Evolutionary conservation across 495 filamentous ascomycete species (phyloP).

Genomic region (Aspergillus campestris): DNA sequence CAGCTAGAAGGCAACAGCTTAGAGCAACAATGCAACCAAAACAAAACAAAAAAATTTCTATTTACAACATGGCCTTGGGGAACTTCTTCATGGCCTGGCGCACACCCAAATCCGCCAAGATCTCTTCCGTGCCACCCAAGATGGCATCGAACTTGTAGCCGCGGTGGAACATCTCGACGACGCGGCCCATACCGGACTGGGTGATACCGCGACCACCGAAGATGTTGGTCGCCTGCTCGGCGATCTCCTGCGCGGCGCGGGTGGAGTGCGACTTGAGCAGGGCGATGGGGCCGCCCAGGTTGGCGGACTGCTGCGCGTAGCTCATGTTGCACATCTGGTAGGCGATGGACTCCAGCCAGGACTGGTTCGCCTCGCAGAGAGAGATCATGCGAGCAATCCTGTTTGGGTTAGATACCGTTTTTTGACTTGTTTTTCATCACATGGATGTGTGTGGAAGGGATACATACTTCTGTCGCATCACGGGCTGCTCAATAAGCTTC

Average conservation of each 20-base stretch:
- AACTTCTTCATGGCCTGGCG: slow-evolving; percentile 74
- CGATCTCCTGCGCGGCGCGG: slow-evolving; percentile 69
- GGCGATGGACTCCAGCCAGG: slow-evolving; percentile 76
- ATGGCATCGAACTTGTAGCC: slow-evolving; percentile 90
- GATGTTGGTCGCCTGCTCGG: slow-evolving; percentile 76
- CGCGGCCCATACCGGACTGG: slow-evolving; percentile 71
- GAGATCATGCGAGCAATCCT: slow-evolving; percentile 81
- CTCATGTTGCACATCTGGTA: slow-evolving; percentile 86
- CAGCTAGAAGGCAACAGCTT: neutral
- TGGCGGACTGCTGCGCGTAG: slow-evolving; percentile 66
- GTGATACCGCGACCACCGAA: slow-evolving; percentile 79
- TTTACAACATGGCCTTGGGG: slow-evolving; percentile 73
- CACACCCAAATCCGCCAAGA: slow-evolving; percentile 73
- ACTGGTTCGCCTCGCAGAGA: slow-evolving; percentile 69
- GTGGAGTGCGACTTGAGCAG: slow-evolving; percentile 75
- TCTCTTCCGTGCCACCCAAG: slow-evolving; percentile 76
- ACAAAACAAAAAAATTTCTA: neutral
- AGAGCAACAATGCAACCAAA: neutral
- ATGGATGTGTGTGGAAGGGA: neutral
- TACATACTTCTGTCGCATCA: slow-evolving; percentile 68
- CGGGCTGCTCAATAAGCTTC: slow-evolving; percentile 72
- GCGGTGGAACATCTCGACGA: slow-evolving; percentile 74
- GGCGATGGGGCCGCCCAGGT: slow-evolving; percentile 73
- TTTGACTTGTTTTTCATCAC: neutral
- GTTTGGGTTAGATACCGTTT: slow-evolving; percentile 1